Percentiles rank a stretch among this genome's conserved stretches.
These are phyloP conservation scores for Salix purpurea DNA, from an alignment of 345 rosid genomes.

Conservation along the genomic window DNA sequence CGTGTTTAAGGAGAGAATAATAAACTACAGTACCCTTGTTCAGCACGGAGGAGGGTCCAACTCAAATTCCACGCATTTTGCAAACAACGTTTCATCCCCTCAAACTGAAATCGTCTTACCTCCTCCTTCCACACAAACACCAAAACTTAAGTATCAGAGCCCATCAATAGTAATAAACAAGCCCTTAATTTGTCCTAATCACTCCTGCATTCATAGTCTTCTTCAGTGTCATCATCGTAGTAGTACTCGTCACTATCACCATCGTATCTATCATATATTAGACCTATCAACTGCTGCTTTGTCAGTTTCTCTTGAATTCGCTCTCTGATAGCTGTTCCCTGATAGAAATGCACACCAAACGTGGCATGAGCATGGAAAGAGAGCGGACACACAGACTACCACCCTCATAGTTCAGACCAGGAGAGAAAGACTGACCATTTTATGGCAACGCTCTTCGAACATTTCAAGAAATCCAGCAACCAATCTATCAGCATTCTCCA, in stretches of 20 bases:
- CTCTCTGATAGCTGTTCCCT: constrained; percentile 65
- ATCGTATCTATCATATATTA: constrained; percentile 22
- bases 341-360: background rate
- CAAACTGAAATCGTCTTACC: background rate
- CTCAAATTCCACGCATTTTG: background rate
- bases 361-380: constrained; percentile 1
- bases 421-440: constrained; percentile 39
- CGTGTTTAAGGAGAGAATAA: background rate
- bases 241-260: constrained; percentile 31
- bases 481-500: constrained; percentile 58
- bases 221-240: constrained; percentile 25
- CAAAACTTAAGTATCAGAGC: background rate
- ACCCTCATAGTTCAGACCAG: background rate
- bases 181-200: constrained; percentile 15
- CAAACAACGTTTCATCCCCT: background rate
- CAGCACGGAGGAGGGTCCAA: background rate
- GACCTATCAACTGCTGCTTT: constrained; percentile 41
- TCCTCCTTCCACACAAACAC: background rate
- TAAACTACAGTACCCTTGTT: background rate
- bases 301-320: constrained; percentile 50
- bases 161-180: background rate
- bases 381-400: background rate
- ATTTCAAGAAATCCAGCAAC: constrained; percentile 71
- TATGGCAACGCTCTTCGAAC: constrained; percentile 68
- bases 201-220: constrained; percentile 6